Evolutionary conservation across 2,329 filamentous ascomycete genomes (phyloP).

Genomic region (Pyrenophora tritici-repentis): DNA sequence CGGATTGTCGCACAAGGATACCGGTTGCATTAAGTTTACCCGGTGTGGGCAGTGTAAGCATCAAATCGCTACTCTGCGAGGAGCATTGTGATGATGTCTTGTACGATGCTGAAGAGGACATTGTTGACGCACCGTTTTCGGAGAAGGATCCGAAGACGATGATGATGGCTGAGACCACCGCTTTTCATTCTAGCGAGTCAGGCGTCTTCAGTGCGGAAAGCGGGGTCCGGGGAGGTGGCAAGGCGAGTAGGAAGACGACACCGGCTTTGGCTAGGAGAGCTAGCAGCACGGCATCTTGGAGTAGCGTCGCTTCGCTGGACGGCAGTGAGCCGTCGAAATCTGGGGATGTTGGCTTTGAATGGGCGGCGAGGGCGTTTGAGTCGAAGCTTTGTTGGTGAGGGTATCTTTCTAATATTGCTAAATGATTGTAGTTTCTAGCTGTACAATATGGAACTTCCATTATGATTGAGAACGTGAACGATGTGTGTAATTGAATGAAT

Average conservation of each 20-base stretch:
- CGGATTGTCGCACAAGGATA: conserved; percentile 2
- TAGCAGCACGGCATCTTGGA: background rate
- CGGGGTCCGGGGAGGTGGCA: background rate
- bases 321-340: background rate
- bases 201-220: too few relatives aligned
- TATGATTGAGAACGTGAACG: background rate
- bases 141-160: background rate
- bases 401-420: background rate
- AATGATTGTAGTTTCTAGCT: background rate
- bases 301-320: background rate
- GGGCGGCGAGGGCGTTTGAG: conserved; percentile 1
- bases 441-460: background rate
- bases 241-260: background rate
- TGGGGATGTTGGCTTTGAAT: background rate
- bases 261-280: background rate
- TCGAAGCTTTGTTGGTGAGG: conserved; percentile 6
- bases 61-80: background rate
- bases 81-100: conserved; percentile 2
- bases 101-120: background rate
- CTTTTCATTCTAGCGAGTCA: background rate
- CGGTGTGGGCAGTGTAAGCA: background rate
- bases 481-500: background rate
- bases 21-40: background rate
- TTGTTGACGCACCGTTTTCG: background rate
- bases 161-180: background rate